Percentiles rank a stretch among this genome's conserved stretches.
These are phyloP conservation scores for Suillus hirtellus DNA, from an alignment of 768 basidiomycete species.

Conservation along the genomic window DNA sequence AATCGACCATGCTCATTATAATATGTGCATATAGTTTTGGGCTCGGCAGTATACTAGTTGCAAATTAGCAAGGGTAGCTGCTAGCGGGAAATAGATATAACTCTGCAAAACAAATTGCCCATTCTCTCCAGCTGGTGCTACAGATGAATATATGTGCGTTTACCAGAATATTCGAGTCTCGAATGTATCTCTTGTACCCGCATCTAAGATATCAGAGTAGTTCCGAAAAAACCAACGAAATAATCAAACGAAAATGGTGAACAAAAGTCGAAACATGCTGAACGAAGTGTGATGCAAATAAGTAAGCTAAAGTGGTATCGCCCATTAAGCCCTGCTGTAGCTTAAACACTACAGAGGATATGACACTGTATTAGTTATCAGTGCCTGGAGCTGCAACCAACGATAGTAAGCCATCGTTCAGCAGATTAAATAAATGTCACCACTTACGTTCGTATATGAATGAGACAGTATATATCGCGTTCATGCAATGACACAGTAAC, in stretches of 20 bases:
- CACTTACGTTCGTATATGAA: neutral
- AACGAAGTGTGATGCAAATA: neutral
- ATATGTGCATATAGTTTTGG: too few relatives aligned
- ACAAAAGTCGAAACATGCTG: neutral
- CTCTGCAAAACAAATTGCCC: neutral
- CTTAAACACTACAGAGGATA: neutral
- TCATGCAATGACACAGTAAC: slow-evolving; percentile 1
- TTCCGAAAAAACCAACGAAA: neutral
- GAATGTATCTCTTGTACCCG: neutral
- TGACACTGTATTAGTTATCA: neutral
- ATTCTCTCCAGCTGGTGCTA: neutral
- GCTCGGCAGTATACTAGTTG: too few relatives aligned
- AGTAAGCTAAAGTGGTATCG: neutral
- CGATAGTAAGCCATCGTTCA: neutral
- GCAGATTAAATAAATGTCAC: neutral
- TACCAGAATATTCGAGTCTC: neutral
- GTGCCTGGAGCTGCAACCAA: neutral
- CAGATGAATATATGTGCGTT: neutral
- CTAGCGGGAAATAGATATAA: too few relatives aligned
- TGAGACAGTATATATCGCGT: neutral
- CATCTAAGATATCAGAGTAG: neutral
- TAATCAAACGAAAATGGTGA: neutral
- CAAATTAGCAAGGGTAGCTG: too few relatives aligned
- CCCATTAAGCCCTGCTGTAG: neutral
- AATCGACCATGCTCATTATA: neutral